Evolutionary conservation across 2,329 filamentous ascomycete genomes (phyloP).

Genomic region (Paraconiothyrium sp.): DNA sequence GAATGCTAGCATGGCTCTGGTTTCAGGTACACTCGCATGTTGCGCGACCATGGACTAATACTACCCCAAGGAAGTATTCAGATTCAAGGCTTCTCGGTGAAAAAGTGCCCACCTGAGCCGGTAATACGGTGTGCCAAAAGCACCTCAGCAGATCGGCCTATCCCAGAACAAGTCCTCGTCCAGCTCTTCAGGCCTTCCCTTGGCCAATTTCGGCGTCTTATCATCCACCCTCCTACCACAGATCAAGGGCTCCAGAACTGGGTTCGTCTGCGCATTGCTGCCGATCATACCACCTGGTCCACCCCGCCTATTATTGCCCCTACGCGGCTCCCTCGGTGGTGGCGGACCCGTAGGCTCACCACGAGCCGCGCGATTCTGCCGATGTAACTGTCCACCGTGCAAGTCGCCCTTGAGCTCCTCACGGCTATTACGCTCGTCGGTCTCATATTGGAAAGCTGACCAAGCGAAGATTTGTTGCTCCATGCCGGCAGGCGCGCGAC

Average conservation of each 20-base stretch:
- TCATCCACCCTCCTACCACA: constrained; percentile 24
- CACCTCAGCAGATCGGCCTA: constrained; percentile 29
- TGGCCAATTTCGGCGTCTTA: constrained; percentile 35
- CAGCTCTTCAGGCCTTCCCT: constrained; percentile 42
- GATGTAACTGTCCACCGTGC: constrained; percentile 46
- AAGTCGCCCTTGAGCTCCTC: constrained; percentile 47
- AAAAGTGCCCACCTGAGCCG: neutral
- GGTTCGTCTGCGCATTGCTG: constrained; percentile 6
- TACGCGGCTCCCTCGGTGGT: constrained; percentile 11
- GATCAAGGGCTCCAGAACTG: neutral
- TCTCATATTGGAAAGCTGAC: constrained; percentile 40
- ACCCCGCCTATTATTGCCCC: constrained; percentile 13
- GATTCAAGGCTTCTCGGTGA: too few relatives aligned
- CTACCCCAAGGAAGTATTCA: too few relatives aligned
- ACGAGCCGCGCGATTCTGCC: constrained; percentile 40
- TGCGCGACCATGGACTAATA: too few relatives aligned
- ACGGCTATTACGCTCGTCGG: constrained; percentile 32
- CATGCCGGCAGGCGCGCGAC: constrained; percentile 36
- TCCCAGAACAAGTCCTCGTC: constrained; percentile 43
- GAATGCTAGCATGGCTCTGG: too few relatives aligned
- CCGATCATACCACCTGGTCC: constrained; percentile 5
- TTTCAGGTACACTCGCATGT: too few relatives aligned
- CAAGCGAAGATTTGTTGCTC: constrained; percentile 41
- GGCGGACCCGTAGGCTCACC: constrained; percentile 14
- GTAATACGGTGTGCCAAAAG: neutral